These are phyloP conservation scores for Fabrea salina DNA, from an alignment of 169 alveolate genomes.

Conservation along the genomic window DNA sequence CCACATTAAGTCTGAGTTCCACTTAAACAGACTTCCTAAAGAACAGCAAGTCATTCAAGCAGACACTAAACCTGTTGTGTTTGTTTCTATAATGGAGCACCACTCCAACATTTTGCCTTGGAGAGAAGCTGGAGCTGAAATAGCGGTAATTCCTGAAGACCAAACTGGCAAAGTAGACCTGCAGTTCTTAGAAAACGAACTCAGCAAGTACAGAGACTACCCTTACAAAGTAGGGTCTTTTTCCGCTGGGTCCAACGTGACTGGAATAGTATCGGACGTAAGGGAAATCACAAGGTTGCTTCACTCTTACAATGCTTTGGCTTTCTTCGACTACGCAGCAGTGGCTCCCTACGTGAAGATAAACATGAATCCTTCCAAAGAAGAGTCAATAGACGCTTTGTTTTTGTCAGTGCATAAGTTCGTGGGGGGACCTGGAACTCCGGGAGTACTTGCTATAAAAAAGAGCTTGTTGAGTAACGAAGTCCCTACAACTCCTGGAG, in stretches of 20 bases:
- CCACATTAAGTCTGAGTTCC: constrained; percentile 37
- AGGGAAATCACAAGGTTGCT: constrained; percentile 59
- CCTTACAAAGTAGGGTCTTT: constrained; percentile 68
- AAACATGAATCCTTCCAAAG: constrained; percentile 64
- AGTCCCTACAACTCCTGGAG: constrained; percentile 82
- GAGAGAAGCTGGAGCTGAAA: constrained; percentile 63
- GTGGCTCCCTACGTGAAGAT: constrained; percentile 76
- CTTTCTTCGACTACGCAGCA: constrained; percentile 84
- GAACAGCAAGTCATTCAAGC: background rate
- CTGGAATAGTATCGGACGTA: constrained; percentile 76
- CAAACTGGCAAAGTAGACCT: constrained; percentile 43
- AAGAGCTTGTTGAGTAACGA: constrained; percentile 70
- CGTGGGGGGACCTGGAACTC: constrained; percentile 91
- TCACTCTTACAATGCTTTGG: constrained; percentile 73
- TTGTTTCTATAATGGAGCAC: constrained; percentile 80
- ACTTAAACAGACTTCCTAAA: background rate
- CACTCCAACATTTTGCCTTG: constrained; percentile 83
- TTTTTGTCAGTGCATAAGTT: constrained; percentile 91
- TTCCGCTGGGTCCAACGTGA: constrained; percentile 86
- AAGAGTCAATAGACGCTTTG: constrained; percentile 82
- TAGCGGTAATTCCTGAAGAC: constrained; percentile 19
- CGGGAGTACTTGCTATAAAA: constrained; percentile 87
- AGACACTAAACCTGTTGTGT: constrained; percentile 66
- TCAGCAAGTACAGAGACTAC: constrained; percentile 41
- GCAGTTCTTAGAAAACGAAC: constrained; percentile 40